Base-by-base conservation (phyloP, 495 filamentous ascomycete species). In the Neurospora tetrasperma region DNA sequence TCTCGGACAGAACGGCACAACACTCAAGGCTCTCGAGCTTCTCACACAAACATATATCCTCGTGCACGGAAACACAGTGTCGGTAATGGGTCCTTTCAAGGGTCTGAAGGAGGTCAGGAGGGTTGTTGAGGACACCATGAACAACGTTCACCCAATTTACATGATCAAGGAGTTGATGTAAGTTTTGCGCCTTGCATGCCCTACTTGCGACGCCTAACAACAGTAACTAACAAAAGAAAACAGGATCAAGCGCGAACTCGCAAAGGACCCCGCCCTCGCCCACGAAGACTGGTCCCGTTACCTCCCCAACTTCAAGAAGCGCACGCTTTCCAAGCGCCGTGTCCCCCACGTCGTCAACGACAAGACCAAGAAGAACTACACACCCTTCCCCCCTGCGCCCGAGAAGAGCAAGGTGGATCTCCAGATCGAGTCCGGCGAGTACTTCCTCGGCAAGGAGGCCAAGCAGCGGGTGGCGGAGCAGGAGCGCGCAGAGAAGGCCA, bases 361-460 rank as follows among this genome's bases (percentile, higher is more conserved):
- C 84, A 99, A 98, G 82, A 83, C 85, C 79, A 97, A 96, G 88
- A 98, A 97, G 88, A 82, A 87, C 11, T 98, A 98, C 85, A 99
- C 96, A 72, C 93, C 92, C 27, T 91, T 90, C 86, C 89, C 89
- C 71, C 87, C 88, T 31, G 82, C 84, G 41, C 83, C 84, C 46
- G 84, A 88, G 79, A 87, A 85, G 87, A 97, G 94, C 88, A 99
- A 98, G 89, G 88, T 99, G 74, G 96, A 99, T 82, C 83, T 96
- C 80, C 95, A 98, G 87, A 96, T 98, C 84, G 96, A 99, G 88
- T 94, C 89, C 76, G 96, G 96, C 79, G 96, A 98, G 84, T 98
- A 96, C 83, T 98, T 98, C 84, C 83, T 98, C 78, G 89, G 89
- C 71, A 96, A 96, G 86, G 89, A 96, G 78, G 94, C 92, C 69